phyloP scores from a whole-genome alignment of 2,329 filamentous ascomycete genomes.

The Xylariaceae sp. region DNA sequence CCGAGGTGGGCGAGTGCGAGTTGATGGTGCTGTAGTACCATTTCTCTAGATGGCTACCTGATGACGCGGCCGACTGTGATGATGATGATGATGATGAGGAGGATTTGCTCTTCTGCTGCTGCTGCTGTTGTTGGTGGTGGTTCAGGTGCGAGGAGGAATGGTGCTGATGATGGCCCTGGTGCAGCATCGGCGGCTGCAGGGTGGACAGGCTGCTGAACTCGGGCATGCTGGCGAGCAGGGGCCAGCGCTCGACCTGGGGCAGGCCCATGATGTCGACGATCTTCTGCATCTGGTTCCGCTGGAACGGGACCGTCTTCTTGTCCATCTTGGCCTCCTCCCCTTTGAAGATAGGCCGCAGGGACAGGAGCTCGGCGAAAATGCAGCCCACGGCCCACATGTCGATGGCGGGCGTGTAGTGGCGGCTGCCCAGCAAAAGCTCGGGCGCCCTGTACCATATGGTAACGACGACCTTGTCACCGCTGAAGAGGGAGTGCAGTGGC shows the following conservation, averaged over 20 bases:
- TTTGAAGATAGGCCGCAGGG: slow-evolving; percentile 91
- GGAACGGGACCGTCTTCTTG: slow-evolving; percentile 96
- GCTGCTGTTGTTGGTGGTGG: too few species aligned
- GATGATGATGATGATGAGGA: too few species aligned
- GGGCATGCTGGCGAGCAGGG: slow-evolving; percentile 75
- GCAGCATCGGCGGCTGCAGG: slow-evolving; percentile 45
- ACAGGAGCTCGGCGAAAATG: slow-evolving; percentile 92
- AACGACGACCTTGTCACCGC: slow-evolving; percentile 94
- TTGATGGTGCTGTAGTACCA: slow-evolving; percentile 72
- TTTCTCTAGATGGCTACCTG: slow-evolving; percentile 58
- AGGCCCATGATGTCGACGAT: slow-evolving; percentile 95
- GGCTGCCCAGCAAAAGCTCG: slow-evolving; percentile 81
- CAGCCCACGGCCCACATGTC: slow-evolving; percentile 98
- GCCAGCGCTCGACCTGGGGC: slow-evolving; percentile 85
- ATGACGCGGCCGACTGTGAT: slow-evolving; percentile 30
- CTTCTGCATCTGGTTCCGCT: slow-evolving; percentile 98
- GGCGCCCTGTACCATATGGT: slow-evolving; percentile 99
- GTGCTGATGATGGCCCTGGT: slow-evolving; percentile 34
- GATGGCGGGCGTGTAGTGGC: slow-evolving; percentile 96
- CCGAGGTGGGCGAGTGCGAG: slow-evolving; percentile 44
- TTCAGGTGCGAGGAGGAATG: too few species aligned
- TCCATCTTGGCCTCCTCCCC: slow-evolving; percentile 99
- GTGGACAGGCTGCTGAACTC: slow-evolving; percentile 69
- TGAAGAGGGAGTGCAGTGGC: slow-evolving; percentile 84
- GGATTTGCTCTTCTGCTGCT: too few species aligned